Evolutionary conservation across 495 filamentous ascomycete species (phyloP), one percentile per base, ranked within the genome.

Genomic region (Aspergillus leporis): DNA sequence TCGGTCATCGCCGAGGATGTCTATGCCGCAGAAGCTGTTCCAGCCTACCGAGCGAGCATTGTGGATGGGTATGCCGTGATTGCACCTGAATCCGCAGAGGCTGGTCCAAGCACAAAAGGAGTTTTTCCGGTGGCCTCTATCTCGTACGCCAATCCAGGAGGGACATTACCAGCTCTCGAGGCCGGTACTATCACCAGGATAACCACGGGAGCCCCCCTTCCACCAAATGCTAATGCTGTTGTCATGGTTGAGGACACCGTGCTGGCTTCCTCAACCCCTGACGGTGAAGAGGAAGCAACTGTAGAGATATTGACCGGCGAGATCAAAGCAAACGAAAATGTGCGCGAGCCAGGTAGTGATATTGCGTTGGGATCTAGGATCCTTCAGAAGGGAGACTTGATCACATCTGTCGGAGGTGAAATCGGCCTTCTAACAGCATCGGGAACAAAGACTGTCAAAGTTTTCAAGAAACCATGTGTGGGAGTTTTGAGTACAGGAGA

Each of bases 191-290:
- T 97, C 36, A 86, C 95, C 9, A 76, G 94, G 30, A 96, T 98
- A 61, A 98, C 94, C 1, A 98, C 94, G 0, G 94, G 94, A 0
- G 94, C 95, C 5, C 93, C 94, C 13, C 76, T 98, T 2, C 94
- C 95, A 4, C 84, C 86, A 0, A 91, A 93, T 5, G 91, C 94
- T 13, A 96, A 89, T 40, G 86, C 92, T 3, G 93, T 98, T 16
- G 89, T 97, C 21, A 98, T 98, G 95, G 94, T 98, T 3, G 94
- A 98, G 75, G 94, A 98, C 66, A 98, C 94, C 0, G 74, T 84
- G 1, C 72, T 98, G 12, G 84, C 79, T 40, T 83, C 81, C 4
- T 81, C 81, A 66, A 95, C 90, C 0, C 85, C 90, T 0, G 91
- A 93, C 61, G 89, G 87, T 4, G 79, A 82, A 56, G 94, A 98